Evolutionary conservation across 306 rosid genomes (phyloP), one percentile per base, ranked within the genome.

Genomic region (Canavalia ensiformis): DNA sequence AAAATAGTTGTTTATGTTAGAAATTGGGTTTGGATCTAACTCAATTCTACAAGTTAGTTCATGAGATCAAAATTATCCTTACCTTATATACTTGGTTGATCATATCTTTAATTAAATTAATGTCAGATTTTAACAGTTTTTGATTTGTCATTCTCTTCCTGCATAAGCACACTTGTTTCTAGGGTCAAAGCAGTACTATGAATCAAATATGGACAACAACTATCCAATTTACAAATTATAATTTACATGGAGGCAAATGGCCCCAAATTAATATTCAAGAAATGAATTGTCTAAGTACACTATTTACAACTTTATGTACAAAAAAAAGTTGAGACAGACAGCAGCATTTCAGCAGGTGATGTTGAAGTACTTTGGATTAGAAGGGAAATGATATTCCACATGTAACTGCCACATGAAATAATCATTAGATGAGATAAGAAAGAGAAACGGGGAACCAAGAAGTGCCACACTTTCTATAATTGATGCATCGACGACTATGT

Each of bases 331-430:
- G 80, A 76, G 18, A 12, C 56, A 64, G 45, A 63, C 55, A 37
- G 47, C 47, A 41, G 47, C 45, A 12, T 69, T 72, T 74, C 82
- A 90, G 81, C 83, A 70, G 89, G 85, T 79, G 77, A 91, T 79
- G 82, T 89, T 75, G 9, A 92, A 92, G 90, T 92, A 91, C 77
- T 89, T 92, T 7, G 94, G 97, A 81, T 92, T 89, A 0, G 92
- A 88, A 66, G 95, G 97, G 79, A 84, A 91, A 74, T 92, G 91
- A 85, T 89, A 91, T 46, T 92, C 95, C 84, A 91, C 94, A 68
- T 88, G 89, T 62, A 92, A 87, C 97, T 91, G 95, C 88, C 68
- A 74, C 77, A 42, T 47, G 13, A 56, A 66, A 64, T 35, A 31
- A 72, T 55, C 46, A 72, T 72, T 68, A 75, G 65, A 60, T 25